A percentile compares a stretch with the other conserved stretches of the same genome.
phyloP scores from a whole-genome alignment of 2,329 filamentous ascomycete genomes.

The Lachnellula cervina region DNA sequence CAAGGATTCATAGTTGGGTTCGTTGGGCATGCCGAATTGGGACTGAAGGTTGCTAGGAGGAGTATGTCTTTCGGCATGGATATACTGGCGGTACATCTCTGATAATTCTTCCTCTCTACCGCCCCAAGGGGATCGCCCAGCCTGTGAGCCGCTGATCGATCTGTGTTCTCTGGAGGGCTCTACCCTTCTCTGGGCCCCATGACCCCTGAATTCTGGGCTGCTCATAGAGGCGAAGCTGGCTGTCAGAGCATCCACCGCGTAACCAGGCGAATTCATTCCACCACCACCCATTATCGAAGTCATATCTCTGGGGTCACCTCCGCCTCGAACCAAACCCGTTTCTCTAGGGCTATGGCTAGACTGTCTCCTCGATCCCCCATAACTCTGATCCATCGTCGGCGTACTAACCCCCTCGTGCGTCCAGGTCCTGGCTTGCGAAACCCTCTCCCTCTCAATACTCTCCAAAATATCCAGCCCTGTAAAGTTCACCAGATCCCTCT shows the following conservation, averaged over 20 bases:
- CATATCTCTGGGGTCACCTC: no score
- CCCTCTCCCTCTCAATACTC: constrained; percentile 1
- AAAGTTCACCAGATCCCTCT: background rate
- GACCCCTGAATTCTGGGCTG: background rate
- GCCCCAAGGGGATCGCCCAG: no score
- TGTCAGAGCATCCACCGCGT: background rate
- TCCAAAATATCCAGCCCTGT: constrained; percentile 1
- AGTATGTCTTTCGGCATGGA: no score
- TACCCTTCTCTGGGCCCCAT: background rate
- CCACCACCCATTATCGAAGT: no score
- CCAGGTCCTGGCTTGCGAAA: background rate
- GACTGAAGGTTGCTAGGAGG: no score
- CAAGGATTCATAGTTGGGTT: background rate
- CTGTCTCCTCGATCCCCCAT: background rate
- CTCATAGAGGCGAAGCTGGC: background rate
- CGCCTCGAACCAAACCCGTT: background rate
- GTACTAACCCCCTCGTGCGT: background rate
- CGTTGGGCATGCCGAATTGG: no score
- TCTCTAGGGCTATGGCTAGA: background rate
- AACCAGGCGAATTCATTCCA: background rate
- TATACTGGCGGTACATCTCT: no score
- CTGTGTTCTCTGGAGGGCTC: background rate
- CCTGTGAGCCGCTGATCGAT: background rate
- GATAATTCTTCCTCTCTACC: no score
- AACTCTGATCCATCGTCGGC: background rate